Conservation (phyloP, 176 grass and related monocot species). For the Avena eriantha region DNA sequence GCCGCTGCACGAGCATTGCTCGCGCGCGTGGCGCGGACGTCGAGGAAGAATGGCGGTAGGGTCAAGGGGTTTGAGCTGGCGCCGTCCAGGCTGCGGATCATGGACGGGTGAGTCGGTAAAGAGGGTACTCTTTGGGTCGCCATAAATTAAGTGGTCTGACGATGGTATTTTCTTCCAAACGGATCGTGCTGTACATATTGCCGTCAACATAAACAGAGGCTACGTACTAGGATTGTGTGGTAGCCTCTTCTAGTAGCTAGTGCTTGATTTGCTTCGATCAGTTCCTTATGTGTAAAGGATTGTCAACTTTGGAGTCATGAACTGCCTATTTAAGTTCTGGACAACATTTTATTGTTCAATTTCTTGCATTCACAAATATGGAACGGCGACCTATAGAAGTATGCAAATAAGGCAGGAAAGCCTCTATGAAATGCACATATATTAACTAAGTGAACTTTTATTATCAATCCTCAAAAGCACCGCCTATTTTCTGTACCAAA, state of each 20-base stretch:
- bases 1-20: constrained; percentile 21
- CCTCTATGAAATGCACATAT: background rate
- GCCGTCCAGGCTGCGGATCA: constrained; percentile 47
- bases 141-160: too few relatives aligned
- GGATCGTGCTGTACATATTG: background rate
- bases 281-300: background rate
- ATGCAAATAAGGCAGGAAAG: background rate
- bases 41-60: background rate
- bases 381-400: background rate
- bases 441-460: too few relatives aligned
- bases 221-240: background rate
- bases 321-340: background rate
- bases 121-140: background rate
- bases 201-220: background rate
- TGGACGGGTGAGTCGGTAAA: background rate
- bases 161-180: too few relatives aligned
- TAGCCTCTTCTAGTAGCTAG: background rate
- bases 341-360: background rate
- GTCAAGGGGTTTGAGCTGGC: constrained; percentile 13
- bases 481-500: too few relatives aligned
- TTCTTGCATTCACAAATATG: background rate
- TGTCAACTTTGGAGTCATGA: background rate
- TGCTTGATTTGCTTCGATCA: background rate
- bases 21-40: constrained; percentile 4
- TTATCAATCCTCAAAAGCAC: too few relatives aligned